Conservation (phyloP, 1,284 basidiomycete species). For the Rhizopogon parksii region DNA sequence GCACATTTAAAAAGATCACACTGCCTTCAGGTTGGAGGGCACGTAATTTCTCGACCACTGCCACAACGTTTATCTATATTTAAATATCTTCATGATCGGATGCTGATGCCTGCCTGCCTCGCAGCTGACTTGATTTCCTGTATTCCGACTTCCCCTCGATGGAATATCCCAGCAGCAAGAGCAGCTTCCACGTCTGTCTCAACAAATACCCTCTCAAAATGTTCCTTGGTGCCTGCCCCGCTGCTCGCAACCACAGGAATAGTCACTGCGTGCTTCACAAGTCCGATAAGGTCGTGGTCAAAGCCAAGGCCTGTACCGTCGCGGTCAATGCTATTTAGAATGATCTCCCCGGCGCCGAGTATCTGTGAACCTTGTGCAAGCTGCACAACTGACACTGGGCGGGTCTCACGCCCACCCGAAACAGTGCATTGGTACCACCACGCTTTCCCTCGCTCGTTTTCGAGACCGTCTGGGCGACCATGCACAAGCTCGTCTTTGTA, state of each 20-base stretch:
- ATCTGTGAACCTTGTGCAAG: constrained; percentile 83
- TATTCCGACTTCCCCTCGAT: constrained; percentile 80
- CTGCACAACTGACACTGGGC: constrained; percentile 91
- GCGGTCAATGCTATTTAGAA: constrained; percentile 95
- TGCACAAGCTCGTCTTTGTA: constrained; percentile 63
- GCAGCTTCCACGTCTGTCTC: constrained; percentile 85
- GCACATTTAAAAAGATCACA: too few species aligned
- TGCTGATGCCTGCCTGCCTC: constrained; percentile 44
- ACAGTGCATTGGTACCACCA: constrained; percentile 99
- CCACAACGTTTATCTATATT: background rate
- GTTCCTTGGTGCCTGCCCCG: constrained; percentile 76
- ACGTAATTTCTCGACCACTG: background rate
- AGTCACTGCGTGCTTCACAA: constrained; percentile 71
- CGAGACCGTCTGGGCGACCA: constrained; percentile 42
- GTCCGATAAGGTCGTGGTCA: constrained; percentile 76
- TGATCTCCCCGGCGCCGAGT: constrained; percentile 91
- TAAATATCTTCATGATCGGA: constrained; percentile 28
- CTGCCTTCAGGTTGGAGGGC: too few species aligned
- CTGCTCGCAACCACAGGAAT: constrained; percentile 96
- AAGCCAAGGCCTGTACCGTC: constrained; percentile 94
- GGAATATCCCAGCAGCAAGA: constrained; percentile 96
- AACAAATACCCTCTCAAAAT: constrained; percentile 85
- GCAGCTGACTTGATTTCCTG: constrained; percentile 63
- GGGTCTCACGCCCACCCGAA: constrained; percentile 82
- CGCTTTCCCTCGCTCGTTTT: constrained; percentile 62